Conservation (phyloP, 129 eudicot genomes). For the Deinandra increscens region DNA sequence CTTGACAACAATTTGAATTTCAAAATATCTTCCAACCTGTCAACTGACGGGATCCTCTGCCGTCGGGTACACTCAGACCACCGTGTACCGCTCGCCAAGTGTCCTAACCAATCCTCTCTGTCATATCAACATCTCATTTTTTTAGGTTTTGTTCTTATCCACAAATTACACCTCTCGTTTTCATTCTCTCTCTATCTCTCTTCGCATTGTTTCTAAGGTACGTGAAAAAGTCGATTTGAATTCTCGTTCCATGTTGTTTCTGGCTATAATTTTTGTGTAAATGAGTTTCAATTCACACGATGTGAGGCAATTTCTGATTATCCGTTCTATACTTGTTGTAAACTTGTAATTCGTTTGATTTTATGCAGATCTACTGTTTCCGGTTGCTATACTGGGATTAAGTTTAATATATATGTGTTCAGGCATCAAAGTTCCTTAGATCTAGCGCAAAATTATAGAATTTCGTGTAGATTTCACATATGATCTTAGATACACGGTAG, state of each 20-base stretch:
- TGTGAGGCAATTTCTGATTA: too few species aligned
- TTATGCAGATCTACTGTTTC: conserved; percentile 29
- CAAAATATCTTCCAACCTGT: conserved; percentile 11
- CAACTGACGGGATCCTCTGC: conserved; percentile 15
- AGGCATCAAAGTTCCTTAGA: conserved; percentile 14
- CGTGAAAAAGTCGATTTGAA: background rate
- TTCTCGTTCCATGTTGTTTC: background rate
- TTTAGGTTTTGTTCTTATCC: conserved; percentile 35
- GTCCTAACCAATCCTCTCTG: conserved; percentile 13
- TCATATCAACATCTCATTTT: conserved; percentile 5
- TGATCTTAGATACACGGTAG: background rate
- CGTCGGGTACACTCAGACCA: conserved; percentile 31
- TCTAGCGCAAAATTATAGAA: background rate
- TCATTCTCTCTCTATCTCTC: background rate
- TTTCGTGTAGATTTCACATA: conserved; percentile 4
- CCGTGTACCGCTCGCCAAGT: conserved; percentile 25
- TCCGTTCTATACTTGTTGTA: background rate
- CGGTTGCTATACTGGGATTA: conserved; percentile 5
- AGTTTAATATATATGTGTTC: conserved; percentile 1
- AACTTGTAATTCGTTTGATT: conserved; percentile 27
- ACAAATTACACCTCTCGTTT: conserved; percentile 7
- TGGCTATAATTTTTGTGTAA: conserved; percentile 5
- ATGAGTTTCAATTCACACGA: background rate
- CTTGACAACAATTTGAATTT: too few species aligned
- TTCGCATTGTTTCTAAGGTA: conserved; percentile 15